Percentiles rank a stretch among this genome's conserved stretches.
Conservation (phyloP, 805 yeast species). For the Candida easanensis region DNA sequence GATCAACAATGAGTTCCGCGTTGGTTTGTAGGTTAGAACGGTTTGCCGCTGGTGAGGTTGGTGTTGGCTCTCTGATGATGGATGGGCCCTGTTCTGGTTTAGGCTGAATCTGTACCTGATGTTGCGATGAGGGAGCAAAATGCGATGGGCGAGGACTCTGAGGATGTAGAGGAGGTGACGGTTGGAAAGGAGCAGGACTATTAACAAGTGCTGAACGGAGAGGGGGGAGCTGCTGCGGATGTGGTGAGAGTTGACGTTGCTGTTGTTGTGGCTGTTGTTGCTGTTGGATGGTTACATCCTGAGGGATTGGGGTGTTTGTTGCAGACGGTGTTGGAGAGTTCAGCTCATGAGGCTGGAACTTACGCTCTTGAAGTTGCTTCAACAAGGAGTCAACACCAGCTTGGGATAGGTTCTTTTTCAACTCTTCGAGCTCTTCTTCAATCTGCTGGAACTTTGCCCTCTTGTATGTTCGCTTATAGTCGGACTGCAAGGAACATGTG, state of each 20-base stretch:
- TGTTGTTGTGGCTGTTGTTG: neutral
- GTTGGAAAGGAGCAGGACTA: slow-evolving; percentile 7
- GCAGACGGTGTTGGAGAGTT: slow-evolving; percentile 10
- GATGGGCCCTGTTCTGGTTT: slow-evolving; percentile 20
- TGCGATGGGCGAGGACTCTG: slow-evolving; percentile 7
- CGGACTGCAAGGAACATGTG: slow-evolving; percentile 70
- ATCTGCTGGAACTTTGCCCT: slow-evolving; percentile 80
- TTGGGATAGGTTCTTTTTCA: slow-evolving; percentile 50
- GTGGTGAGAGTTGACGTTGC: neutral
- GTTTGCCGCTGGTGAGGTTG: slow-evolving; percentile 12
- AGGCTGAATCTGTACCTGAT: neutral
- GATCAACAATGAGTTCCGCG: slow-evolving; percentile 14
- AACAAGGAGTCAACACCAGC: slow-evolving; percentile 24
- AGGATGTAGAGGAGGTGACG: slow-evolving; percentile 9
- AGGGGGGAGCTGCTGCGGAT: slow-evolving; percentile 10
- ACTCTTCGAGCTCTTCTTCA: slow-evolving; percentile 73
- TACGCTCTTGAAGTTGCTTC: slow-evolving; percentile 21
- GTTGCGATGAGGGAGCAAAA: too few species aligned
- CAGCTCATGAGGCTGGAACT: slow-evolving; percentile 17
- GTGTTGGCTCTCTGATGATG: slow-evolving; percentile 22
- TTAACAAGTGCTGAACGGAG: slow-evolving; percentile 10
- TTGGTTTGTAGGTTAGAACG: slow-evolving; percentile 9
- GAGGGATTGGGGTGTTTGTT: neutral
- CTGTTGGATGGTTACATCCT: neutral
- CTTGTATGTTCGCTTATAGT: slow-evolving; percentile 86